Evolutionary conservation across 1,139 yeast species (phyloP).

Genomic region (Kluyveromyces marxianus): DNA sequence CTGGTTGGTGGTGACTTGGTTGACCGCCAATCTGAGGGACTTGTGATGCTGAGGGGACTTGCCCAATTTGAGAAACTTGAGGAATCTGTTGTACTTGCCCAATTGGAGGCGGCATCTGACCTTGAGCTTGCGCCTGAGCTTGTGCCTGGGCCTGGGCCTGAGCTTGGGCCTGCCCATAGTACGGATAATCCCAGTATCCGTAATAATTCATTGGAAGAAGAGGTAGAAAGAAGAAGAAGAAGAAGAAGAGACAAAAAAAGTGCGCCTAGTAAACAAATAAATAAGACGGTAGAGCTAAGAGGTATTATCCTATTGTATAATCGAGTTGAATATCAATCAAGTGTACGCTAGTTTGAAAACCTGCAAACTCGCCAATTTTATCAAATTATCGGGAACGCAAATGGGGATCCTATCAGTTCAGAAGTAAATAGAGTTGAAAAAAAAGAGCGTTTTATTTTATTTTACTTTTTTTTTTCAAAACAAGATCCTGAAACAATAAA

Average conservation of each 20-base stretch:
- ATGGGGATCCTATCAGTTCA: no score
- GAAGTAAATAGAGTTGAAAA: no score
- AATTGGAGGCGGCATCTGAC: constrained; percentile 7
- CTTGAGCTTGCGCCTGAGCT: constrained; percentile 5
- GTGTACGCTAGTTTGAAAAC: no score
- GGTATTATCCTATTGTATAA: neutral
- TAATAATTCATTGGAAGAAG: constrained; percentile 2
- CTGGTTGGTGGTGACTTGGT: constrained; percentile 13
- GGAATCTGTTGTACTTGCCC: constrained; percentile 4
- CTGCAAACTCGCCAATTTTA: no score
- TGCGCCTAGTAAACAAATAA: neutral
- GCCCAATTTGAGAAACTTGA: constrained; percentile 2
- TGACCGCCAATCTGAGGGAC: constrained; percentile 1
- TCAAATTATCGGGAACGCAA: no score
- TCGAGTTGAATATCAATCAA: no score
- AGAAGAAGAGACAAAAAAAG: neutral
- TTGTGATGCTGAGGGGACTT: neutral
- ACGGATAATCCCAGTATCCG: constrained; percentile 6
- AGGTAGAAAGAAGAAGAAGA: neutral
- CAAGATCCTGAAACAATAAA: no score
- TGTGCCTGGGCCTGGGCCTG: constrained; percentile 1
- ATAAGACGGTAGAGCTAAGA: neutral
- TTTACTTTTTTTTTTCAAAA: no score
- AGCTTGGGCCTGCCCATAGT: constrained; percentile 4
- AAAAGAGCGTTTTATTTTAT: no score